Conservation (phyloP, 2,329 filamentous ascomycete genomes). For the Huntiella abstrusa region DNA sequence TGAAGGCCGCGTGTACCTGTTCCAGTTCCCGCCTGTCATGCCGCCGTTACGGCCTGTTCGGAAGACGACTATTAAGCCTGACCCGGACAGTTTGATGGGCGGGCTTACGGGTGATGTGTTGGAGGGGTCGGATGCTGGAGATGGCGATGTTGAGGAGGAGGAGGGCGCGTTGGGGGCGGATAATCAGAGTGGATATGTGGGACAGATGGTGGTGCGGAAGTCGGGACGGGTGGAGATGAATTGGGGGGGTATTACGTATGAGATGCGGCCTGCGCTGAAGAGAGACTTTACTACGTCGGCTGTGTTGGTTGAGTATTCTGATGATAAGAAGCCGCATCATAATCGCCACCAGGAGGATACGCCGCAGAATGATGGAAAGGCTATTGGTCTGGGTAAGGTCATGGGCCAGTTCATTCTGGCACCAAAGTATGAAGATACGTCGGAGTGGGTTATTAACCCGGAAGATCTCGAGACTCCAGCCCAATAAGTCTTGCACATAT, state of each 20-base stretch:
- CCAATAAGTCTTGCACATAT: neutral
- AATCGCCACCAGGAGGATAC: constrained; percentile 18
- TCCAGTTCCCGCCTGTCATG: constrained; percentile 44
- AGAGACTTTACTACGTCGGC: constrained; percentile 39
- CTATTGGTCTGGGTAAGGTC: constrained; percentile 40
- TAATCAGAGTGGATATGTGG: constrained; percentile 37
- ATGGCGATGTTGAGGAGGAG: constrained; percentile 15
- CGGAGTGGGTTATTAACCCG: constrained; percentile 31
- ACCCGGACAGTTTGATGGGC: constrained; percentile 14
- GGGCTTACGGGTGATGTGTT: constrained; percentile 22
- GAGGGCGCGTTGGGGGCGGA: constrained; percentile 21
- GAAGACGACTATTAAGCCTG: constrained; percentile 4
- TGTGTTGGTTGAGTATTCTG: constrained; percentile 38
- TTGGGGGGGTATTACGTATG: constrained; percentile 40
- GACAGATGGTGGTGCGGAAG: constrained; percentile 39
- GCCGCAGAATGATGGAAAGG: constrained; percentile 23
- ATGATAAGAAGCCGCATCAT: constrained; percentile 25
- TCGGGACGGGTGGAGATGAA: constrained; percentile 43
- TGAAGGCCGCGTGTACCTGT: constrained; percentile 42
- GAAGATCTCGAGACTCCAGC: constrained; percentile 16
- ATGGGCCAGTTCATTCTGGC: constrained; percentile 42
- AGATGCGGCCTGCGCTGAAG: constrained; percentile 31
- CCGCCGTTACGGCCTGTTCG: constrained; percentile 27
- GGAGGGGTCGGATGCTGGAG: constrained; percentile 14
- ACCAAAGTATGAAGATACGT: constrained; percentile 37